These are phyloP conservation scores for Lasiosphaeria miniovina DNA, from an alignment of 495 filamentous ascomycete genomes.

Conservation along the genomic window DNA sequence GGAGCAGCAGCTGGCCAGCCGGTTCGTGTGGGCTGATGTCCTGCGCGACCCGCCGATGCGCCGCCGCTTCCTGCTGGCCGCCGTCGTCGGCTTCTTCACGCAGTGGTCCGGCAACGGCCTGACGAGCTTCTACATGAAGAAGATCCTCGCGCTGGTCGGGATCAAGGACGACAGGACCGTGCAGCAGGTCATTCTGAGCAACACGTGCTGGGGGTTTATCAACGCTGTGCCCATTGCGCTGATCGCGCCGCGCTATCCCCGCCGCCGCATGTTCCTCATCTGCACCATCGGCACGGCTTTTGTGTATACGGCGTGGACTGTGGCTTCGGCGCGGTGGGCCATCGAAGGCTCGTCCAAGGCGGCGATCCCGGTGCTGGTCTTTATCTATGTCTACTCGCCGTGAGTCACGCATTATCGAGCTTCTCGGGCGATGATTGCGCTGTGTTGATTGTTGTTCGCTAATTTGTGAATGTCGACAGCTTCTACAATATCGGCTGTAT, in stretches of 20 bases:
- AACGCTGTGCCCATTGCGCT: slow-evolving; percentile 50
- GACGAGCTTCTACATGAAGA: slow-evolving; percentile 45
- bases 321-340: slow-evolving; percentile 50
- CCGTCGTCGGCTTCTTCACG: slow-evolving; percentile 51
- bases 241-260: slow-evolving; percentile 45
- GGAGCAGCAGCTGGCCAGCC: slow-evolving; percentile 46
- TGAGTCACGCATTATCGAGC: slow-evolving; percentile 15
- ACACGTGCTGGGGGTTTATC: slow-evolving; percentile 54
- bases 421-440: too few species aligned
- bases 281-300: slow-evolving; percentile 47
- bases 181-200: slow-evolving; percentile 53
- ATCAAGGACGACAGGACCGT: slow-evolving; percentile 40
- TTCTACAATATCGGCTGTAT: slow-evolving; percentile 60
- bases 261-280: slow-evolving; percentile 53
- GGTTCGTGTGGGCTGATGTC: slow-evolving; percentile 51
- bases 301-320: slow-evolving; percentile 56
- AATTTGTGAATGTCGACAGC: slow-evolving; percentile 3
- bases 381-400: slow-evolving; percentile 58
- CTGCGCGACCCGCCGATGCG: slow-evolving; percentile 50
- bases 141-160: slow-evolving; percentile 43
- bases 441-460: not conserved
- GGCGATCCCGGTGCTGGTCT: slow-evolving; percentile 54
- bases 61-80: slow-evolving; percentile 47
- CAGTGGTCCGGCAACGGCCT: slow-evolving; percentile 60
- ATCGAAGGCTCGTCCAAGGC: slow-evolving; percentile 40